Evolutionary conservation across 2,329 filamentous ascomycete genomes (phyloP), one percentile per base, ranked within the genome.

Genomic region (Monosporascus ibericus): DNA sequence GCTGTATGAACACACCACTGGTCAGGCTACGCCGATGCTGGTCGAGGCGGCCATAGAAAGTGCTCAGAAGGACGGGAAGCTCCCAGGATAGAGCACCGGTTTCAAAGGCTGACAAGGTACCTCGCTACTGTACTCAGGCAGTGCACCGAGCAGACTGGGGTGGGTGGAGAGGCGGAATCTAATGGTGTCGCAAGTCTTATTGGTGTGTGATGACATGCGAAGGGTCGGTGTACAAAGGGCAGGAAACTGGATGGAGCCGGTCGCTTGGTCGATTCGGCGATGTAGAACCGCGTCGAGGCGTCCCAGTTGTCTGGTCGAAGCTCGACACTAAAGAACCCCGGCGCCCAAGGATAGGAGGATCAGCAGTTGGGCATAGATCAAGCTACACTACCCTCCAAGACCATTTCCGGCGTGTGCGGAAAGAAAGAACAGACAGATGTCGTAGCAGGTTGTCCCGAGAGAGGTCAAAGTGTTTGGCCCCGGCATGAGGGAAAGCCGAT

Each of bases 351-450:
- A 51, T 54, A 52, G 61, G 58, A 61, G 56, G 61, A 70, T 69
- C 68, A 65, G 66, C 67, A 63, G 67, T 70, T 70, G 67, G 67
- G 67, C 66, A 68, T 65, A 65, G 61, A 68, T 58, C 60, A 53
- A 55, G 59, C 55, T 58, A 56, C 54, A 55, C 52, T 51, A 56
- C 55, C 55, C 47, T 53, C 48, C 53, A 53, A 50, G 52, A 52
- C 50, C 51, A 34, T 39, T 48, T 17, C 42, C 15, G 42, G 42
- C 24, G 42, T 46, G 42, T 30, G 42, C 42, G 42, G 25, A 27
- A 24, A 11, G 42, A 25, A 44, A 44, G 24, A n/a, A 46, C 22
- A 27, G 24, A 46, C 42, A 17, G 24, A 46, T 2, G 42, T 46
- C 17, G 40, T 15, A 25, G 20, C 9, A 34, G 30, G 30, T 34